phyloP scores from a whole-genome alignment of 768 basidiomycete species.

The Pleurotus salmoneostramineus region DNA sequence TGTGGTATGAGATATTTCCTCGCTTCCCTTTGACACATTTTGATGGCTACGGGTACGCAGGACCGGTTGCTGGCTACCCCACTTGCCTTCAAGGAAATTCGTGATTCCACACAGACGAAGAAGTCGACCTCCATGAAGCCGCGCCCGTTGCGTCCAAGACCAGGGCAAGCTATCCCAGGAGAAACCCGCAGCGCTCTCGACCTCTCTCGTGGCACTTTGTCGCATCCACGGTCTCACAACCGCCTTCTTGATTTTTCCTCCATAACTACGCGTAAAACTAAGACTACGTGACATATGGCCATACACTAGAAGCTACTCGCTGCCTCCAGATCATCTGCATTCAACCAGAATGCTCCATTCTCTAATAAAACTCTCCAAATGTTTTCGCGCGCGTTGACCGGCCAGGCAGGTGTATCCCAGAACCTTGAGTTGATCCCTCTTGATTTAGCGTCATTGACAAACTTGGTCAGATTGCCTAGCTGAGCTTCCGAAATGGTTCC shows the following conservation, averaged over 20 bases:
- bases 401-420: conserved; percentile 52
- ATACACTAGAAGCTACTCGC: conserved; percentile 27
- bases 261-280: conserved; percentile 28
- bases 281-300: conserved; percentile 14
- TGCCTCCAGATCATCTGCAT: conserved; percentile 46
- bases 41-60: conserved; percentile 29
- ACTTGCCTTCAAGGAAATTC: conserved; percentile 40
- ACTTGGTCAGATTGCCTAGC: conserved; percentile 29
- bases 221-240: conserved; percentile 14
- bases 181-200: conserved; percentile 35
- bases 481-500: conserved; percentile 35
- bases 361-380: conserved; percentile 41
- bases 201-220: conserved; percentile 5
- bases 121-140: conserved; percentile 16
- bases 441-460: conserved; percentile 40
- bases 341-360: conserved; percentile 46
- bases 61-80: conserved; percentile 68
- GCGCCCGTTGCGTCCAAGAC: conserved; percentile 30
- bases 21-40: conserved; percentile 6
- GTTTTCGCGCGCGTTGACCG: conserved; percentile 34
- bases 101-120: conserved; percentile 39
- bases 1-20: conserved; percentile 46
- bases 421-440: conserved; percentile 44
- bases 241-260: conserved; percentile 23
- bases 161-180: conserved; percentile 57